Evolutionary conservation across 805 yeast species (phyloP).

Genomic region (Suhomyces prunicola): DNA sequence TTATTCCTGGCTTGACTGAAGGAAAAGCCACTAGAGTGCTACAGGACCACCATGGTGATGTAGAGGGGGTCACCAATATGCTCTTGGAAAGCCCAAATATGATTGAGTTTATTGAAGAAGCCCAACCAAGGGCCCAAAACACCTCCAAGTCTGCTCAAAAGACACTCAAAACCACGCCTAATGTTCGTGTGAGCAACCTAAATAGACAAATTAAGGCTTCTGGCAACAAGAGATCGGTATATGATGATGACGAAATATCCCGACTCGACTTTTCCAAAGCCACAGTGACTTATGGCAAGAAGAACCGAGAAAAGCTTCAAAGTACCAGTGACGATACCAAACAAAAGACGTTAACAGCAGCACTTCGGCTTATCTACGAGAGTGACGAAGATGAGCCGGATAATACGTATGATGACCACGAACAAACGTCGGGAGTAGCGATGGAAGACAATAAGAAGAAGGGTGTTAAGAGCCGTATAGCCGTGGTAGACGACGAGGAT

Average conservation of each 20-base stretch:
- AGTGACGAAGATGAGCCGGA: conserved; percentile 85
- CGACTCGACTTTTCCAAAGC: conserved; percentile 23
- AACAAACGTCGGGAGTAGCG: conserved; percentile 33
- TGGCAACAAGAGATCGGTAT: conserved; percentile 16
- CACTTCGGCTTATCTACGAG: conserved; percentile 62
- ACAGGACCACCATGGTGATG: conserved; percentile 44
- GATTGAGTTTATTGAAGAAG: conserved; percentile 29
- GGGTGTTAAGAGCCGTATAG: conserved; percentile 18
- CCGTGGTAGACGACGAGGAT: conserved; percentile 25
- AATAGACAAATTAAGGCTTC: neutral
- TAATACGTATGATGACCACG: conserved; percentile 65
- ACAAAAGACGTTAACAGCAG: conserved; percentile 56
- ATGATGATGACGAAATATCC: conserved; percentile 29
- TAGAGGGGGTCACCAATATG: conserved; percentile 55
- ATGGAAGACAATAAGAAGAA: conserved; percentile 9
- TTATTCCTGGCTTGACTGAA: conserved; percentile 63
- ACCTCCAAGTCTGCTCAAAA: neutral
- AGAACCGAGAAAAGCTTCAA: conserved; percentile 13
- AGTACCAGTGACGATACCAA: conserved; percentile 40
- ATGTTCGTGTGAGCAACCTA: conserved; percentile 1
- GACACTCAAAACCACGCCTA: neutral
- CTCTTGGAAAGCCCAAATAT: conserved; percentile 62
- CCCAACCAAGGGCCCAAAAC: conserved; percentile 7
- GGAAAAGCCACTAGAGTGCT: conserved; percentile 50
- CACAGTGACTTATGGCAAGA: conserved; percentile 33